phyloP scores from a whole-genome alignment of 805 yeast genomes.

The Naumovozyma baii region DNA sequence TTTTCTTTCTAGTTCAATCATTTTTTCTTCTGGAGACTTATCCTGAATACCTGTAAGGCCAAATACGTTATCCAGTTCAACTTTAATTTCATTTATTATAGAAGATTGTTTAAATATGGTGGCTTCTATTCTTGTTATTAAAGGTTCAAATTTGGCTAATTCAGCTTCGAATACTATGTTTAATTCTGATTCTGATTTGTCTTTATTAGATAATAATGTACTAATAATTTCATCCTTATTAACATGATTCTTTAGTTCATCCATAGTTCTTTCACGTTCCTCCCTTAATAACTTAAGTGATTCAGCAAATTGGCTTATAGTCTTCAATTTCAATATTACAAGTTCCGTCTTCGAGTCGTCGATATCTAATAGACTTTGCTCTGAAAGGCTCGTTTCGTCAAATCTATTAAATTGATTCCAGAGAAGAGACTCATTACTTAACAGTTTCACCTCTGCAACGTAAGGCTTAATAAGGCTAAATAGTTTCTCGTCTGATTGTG shows the following conservation, averaged over 20 bases:
- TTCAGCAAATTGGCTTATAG: conserved; percentile 47
- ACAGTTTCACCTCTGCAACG: conserved; percentile 34
- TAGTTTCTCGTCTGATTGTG: conserved; percentile 47
- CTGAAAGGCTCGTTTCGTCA: conserved; percentile 6
- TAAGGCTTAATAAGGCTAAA: conserved; percentile 38
- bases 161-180: conserved; percentile 58
- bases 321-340: conserved; percentile 34
- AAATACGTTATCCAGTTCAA: conserved; percentile 38
- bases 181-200: conserved; percentile 47
- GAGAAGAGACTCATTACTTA: conserved; percentile 38
- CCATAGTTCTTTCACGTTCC: conserved; percentile 52
- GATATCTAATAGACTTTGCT: conserved; percentile 52
- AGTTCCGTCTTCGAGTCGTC: conserved; percentile 39
- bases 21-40: conserved; percentile 31
- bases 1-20: conserved; percentile 27
- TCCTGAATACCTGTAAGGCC: conserved; percentile 38
- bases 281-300: conserved; percentile 53
- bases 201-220: conserved; percentile 55
- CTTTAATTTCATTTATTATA: conserved; percentile 38
- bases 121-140: conserved; percentile 54
- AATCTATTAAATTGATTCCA: conserved; percentile 30
- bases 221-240: conserved; percentile 81
- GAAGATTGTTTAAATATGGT: conserved; percentile 57
- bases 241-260: conserved; percentile 57
- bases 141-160: conserved; percentile 64